Evolutionary conservation across 305 asterid genomes (phyloP).

Genomic region (Rubia balearica): DNA sequence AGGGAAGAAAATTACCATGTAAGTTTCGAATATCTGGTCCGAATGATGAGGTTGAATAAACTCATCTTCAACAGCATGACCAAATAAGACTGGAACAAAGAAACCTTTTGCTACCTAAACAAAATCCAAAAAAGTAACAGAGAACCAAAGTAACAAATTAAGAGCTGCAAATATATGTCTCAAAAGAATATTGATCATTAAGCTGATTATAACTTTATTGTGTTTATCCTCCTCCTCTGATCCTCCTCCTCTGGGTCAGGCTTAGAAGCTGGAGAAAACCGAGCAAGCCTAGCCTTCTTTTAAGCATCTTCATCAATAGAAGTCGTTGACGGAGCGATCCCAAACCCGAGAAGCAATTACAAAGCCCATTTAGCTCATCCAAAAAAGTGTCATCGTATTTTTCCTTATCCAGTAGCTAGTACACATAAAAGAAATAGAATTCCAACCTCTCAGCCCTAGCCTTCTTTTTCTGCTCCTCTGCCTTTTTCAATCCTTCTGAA

Average conservation of each 20-base stretch:
- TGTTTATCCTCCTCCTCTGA: slow-evolving; percentile 44
- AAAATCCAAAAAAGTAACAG: neutral
- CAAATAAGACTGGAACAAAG: slow-evolving; percentile 81
- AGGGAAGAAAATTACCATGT: too few species aligned
- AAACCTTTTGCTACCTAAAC: slow-evolving; percentile 74
- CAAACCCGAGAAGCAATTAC: slow-evolving; percentile 18
- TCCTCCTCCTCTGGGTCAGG: slow-evolving; percentile 57
- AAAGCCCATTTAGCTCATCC: neutral
- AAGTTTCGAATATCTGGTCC: too few species aligned
- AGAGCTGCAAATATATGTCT: too few species aligned
- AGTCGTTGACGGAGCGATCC: slow-evolving; percentile 20
- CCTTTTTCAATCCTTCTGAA: slow-evolving; percentile 18
- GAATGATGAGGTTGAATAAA: too few species aligned
- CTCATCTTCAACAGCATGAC: too few species aligned
- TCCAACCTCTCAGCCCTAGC: slow-evolving; percentile 35
- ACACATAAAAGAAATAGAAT: neutral
- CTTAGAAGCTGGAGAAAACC: slow-evolving; percentile 47
- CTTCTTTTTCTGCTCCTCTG: slow-evolving; percentile 32
- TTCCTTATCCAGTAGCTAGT: neutral
- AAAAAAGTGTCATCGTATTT: neutral
- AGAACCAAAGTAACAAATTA: too few species aligned
- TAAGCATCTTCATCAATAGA: slow-evolving; percentile 30
- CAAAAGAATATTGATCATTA: too few species aligned
- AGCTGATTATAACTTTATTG: too few species aligned
- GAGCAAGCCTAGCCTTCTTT: slow-evolving; percentile 35